A percentile compares a stretch with the other conserved stretches of the same genome.
Evolutionary conservation across 2,329 filamentous ascomycete species (phyloP).

Genomic region (Ophiosphaerella narmari): DNA sequence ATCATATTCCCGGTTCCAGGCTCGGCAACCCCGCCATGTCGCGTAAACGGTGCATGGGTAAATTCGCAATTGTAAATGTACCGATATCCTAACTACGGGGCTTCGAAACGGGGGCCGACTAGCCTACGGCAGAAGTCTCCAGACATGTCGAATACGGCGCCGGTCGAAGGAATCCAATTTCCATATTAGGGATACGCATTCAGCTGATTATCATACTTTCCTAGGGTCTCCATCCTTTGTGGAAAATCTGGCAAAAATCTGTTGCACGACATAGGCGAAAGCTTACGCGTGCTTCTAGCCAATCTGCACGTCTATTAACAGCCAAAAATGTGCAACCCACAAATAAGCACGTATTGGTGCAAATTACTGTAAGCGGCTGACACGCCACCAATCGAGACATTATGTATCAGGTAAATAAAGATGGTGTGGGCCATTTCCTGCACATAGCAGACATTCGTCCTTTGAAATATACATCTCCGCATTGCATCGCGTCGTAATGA

Average conservation of each 20-base stretch:
- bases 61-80: not conserved
- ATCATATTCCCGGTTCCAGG: conserved; percentile 1
- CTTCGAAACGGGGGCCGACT: too few species aligned
- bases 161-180: too few species aligned
- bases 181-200: too few species aligned
- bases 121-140: too few species aligned
- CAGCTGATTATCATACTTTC: too few species aligned
- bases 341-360: too few species aligned
- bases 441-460: not conserved
- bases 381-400: too few species aligned
- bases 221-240: too few species aligned
- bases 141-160: too few species aligned
- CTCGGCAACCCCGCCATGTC: not conserved
- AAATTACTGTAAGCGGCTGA: too few species aligned
- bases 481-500: not conserved
- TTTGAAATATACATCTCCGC: not conserved
- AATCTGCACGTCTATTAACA: not conserved
- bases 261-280: not conserved
- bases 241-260: not conserved
- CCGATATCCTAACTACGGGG: too few species aligned
- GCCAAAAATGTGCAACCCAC: too few species aligned
- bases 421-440: not conserved
- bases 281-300: not conserved
- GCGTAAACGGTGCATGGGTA: not conserved
- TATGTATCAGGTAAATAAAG: not conserved